Evolutionary conservation across 805 yeast species (phyloP).

Genomic region (Huiozyma sinensis): DNA sequence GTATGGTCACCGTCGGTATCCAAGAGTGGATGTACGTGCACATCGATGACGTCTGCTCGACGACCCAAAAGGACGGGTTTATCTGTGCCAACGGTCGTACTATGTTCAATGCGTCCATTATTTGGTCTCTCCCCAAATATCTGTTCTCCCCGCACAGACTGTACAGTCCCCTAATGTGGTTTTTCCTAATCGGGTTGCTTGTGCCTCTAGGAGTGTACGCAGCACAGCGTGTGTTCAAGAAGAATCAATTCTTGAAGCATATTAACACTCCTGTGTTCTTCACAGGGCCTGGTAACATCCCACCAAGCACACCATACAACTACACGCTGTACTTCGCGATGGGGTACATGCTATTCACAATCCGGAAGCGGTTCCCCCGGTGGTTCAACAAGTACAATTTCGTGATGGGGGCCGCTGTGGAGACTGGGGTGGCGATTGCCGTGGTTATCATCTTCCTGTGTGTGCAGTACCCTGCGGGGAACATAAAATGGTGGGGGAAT

Average conservation of each 20-base stretch:
- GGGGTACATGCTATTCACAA: conserved; percentile 34
- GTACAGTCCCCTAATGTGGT: conserved; percentile 46
- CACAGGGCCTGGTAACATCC: conserved; percentile 48
- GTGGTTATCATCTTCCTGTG: conserved; percentile 45
- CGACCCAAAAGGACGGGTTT: conserved; percentile 34
- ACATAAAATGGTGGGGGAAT: conserved; percentile 51
- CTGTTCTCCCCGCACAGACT: conserved; percentile 40
- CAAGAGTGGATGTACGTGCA: conserved; percentile 33
- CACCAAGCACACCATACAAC: conserved; percentile 67
- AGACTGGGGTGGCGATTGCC: conserved; percentile 53
- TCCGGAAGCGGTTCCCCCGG: conserved; percentile 36
- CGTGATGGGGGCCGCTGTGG: conserved; percentile 49
- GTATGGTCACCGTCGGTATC: conserved; percentile 31
- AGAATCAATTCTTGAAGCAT: conserved; percentile 24
- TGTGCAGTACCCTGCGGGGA: conserved; percentile 37
- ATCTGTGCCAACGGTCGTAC: conserved; percentile 34
- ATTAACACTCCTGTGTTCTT: conserved; percentile 58
- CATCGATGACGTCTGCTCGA: conserved; percentile 31
- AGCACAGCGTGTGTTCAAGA: conserved; percentile 13
- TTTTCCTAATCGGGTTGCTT: conserved; percentile 43
- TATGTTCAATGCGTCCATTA: conserved; percentile 41
- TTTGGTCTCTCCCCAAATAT: conserved; percentile 45
- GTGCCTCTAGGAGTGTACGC: conserved; percentile 29
- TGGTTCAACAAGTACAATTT: conserved; percentile 57
- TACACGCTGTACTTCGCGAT: conserved; percentile 43